A percentile compares a stretch with the other conserved stretches of the same genome.
Evolutionary conservation across 495 filamentous ascomycete genomes (phyloP).

Genomic region (Hypoxylon crocopeplum): DNA sequence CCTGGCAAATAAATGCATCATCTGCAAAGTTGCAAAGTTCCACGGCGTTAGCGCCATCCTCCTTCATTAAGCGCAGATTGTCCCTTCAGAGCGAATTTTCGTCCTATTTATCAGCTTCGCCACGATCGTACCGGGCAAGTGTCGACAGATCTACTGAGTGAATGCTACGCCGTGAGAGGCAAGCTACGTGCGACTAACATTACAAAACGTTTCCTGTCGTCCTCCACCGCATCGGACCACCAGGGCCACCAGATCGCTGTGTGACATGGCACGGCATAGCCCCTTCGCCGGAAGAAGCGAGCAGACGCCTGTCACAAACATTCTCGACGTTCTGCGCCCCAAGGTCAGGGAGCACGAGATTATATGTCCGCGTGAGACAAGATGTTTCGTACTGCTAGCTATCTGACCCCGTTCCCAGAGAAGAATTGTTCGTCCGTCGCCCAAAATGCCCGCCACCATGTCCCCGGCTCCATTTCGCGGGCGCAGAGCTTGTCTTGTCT

Average conservation of each 20-base stretch:
- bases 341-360: constrained; percentile 22
- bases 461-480: constrained; percentile 17
- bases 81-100: constrained; percentile 36
- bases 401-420: constrained; percentile 10
- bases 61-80: constrained; percentile 33
- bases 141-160: constrained; percentile 23
- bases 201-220: constrained; percentile 35
- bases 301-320: constrained; percentile 31
- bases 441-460: constrained; percentile 17
- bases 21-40: constrained; percentile 36
- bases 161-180: constrained; percentile 12
- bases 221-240: constrained; percentile 34
- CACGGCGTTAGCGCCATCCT: constrained; percentile 29
- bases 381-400: constrained; percentile 25
- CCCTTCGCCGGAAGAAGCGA: constrained; percentile 42
- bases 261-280: constrained; percentile 28
- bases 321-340: constrained; percentile 29
- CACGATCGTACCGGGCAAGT: constrained; percentile 29
- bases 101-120: constrained; percentile 30
- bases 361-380: constrained; percentile 40
- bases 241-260: constrained; percentile 37
- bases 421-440: constrained; percentile 8
- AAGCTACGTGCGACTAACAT: constrained; percentile 13
- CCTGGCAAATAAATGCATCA: constrained; percentile 24
- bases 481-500: no score